Conservation (phyloP, 352 stramenopile genomes). For the Phytophthora meadii region DNA sequence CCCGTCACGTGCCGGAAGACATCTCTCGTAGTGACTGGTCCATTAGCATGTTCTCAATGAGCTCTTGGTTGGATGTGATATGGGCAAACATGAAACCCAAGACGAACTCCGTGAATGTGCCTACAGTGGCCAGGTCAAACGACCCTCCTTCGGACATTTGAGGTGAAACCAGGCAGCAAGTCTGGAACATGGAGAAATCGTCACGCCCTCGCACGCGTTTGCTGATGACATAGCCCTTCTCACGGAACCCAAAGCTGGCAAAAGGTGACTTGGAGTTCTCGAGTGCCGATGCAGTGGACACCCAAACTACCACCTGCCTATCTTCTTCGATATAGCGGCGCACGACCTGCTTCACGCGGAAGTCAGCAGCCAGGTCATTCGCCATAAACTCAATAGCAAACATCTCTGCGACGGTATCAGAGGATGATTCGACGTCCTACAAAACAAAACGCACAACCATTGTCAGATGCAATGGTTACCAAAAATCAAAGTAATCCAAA, state of each 20-base stretch:
- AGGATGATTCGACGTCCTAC: slow-evolving; percentile 46
- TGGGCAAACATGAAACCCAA: slow-evolving; percentile 43
- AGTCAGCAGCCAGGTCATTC: slow-evolving; percentile 42
- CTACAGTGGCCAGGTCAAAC: slow-evolving; percentile 36
- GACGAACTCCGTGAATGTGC: slow-evolving; percentile 46
- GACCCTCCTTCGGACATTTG: slow-evolving; percentile 35
- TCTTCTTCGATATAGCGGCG: slow-evolving; percentile 42
- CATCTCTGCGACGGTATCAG: slow-evolving; percentile 44
- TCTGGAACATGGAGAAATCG: slow-evolving; percentile 46
- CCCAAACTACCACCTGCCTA: slow-evolving; percentile 51
- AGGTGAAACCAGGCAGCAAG: slow-evolving; percentile 43
- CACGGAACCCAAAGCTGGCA: slow-evolving; percentile 42
- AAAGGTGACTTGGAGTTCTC: slow-evolving; percentile 48
- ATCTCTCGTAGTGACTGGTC: slow-evolving; percentile 34
- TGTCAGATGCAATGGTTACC: not conserved
- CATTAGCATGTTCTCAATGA: slow-evolving; percentile 50
- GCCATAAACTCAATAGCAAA: slow-evolving; percentile 45
- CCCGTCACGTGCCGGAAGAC: not conserved
- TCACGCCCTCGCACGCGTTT: slow-evolving; percentile 32
- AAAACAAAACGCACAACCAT: not conserved
- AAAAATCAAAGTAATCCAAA: not conserved
- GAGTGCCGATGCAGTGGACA: slow-evolving; percentile 38
- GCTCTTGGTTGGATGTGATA: slow-evolving; percentile 41
- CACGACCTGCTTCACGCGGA: slow-evolving; percentile 46
- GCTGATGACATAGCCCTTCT: slow-evolving; percentile 55